Conservation (phyloP, 2,329 filamentous ascomycete species). For the Emericellopsis atlantica region DNA sequence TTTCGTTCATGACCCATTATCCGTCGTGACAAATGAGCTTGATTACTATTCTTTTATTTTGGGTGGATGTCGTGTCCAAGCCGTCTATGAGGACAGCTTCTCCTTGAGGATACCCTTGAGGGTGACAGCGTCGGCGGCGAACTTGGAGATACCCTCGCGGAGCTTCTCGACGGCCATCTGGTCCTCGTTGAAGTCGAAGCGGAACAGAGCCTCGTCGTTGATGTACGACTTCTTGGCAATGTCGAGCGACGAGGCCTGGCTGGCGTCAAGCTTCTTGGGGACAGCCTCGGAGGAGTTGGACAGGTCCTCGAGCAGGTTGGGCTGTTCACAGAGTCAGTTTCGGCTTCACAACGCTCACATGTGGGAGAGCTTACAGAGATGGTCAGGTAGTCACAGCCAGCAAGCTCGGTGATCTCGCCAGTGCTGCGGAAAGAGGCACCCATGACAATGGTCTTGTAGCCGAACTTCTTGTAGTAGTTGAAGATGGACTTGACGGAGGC, state of each 20-base stretch:
- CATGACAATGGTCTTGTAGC: constrained; percentile 99
- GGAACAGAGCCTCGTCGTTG: constrained; percentile 79
- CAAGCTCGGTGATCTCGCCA: constrained; percentile 96
- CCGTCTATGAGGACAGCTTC: constrained; percentile 50
- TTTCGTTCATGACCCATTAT: too few relatives aligned
- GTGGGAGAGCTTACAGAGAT: constrained; percentile 59
- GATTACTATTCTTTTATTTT: neutral
- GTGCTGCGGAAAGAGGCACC: constrained; percentile 94
- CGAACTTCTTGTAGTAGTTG: constrained; percentile 99
- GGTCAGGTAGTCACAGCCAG: constrained; percentile 97
- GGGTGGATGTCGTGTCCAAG: neutral
- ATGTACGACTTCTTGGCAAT: constrained; percentile 88
- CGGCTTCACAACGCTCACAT: too few relatives aligned
- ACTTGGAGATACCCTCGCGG: constrained; percentile 98
- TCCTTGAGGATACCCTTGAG: constrained; percentile 84
- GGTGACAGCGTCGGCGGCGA: constrained; percentile 87
- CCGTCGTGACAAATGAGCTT: too few relatives aligned
- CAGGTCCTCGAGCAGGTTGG: constrained; percentile 87
- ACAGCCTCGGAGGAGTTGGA: constrained; percentile 71
- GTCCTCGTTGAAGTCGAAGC: constrained; percentile 99
- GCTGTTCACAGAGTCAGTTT: constrained; percentile 32
- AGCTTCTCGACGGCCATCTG: constrained; percentile 99
- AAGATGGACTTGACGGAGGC: constrained; percentile 86
- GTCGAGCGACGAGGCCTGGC: constrained; percentile 51
- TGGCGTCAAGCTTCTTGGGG: constrained; percentile 82